Base-by-base conservation (phyloP, 1,139 yeast genomes). In the Lodderomyces metapsilosis region DNA sequence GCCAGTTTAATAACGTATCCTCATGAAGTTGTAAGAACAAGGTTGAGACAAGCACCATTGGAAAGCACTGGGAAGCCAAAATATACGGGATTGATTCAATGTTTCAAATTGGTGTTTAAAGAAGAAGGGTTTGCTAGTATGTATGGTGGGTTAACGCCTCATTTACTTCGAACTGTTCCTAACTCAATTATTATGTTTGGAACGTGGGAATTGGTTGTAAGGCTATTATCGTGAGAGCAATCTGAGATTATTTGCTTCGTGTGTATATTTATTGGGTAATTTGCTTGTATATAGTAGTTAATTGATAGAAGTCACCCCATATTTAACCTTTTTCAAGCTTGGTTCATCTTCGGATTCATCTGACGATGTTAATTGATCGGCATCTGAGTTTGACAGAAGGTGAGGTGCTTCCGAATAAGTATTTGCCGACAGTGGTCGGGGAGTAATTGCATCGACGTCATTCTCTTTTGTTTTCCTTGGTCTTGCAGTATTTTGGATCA, bases 131-230 rank as follows among this genome's bases (percentile, higher is more conserved):
- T 92, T 41, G 82, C 78, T 3, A 86, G 96, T 33, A 86, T 94
- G 91, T 94, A 94, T 58, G 96, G 99, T 45, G 99, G 99, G 1
- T 73, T 94, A 57, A 92, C 98, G 1, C 98, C 98, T 2, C 99
- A 94, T 65, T 71, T 94, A 54, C 76, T 94, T 66, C 79, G 98
- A 64, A 94, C 98, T 0, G 98, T 94, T 38, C 99, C 99, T 2
- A 94, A 92, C 63, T 88, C 96, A 53, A 89, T 94, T 59, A 91
- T 94, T 51, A 92, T 94, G 98, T 94, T 94, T 71, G 98, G 99
- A 30, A 91, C 98, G 2, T 94, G 98, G 98, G 99, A 94, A 58
- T 65, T 94, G 37, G 88, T 94, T 39, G 89, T 92, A 34, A 76
- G 85, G 47, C 58, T 84, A 34, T 68, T 85, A 39, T 80, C 88